Evolutionary conservation across 2,329 filamentous ascomycete species (phyloP), one percentile per base, ranked within the genome.

Genomic region (Botrytis elliptica): DNA sequence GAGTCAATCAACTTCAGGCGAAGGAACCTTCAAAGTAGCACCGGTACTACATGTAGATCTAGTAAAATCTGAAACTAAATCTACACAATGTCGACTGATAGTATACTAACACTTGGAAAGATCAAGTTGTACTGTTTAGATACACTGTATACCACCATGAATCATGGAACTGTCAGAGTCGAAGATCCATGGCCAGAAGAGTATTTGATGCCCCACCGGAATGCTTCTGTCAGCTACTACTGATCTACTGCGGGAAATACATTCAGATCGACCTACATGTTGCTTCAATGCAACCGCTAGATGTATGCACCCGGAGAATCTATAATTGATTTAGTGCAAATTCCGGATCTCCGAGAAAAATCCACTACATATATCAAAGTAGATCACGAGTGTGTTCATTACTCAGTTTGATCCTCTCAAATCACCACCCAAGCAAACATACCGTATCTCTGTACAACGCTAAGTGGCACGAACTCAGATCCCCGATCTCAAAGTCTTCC

Each of bases 381-480:
- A 67, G 22, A 67, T 55, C 46, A 40, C 33, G 36, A 67, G 46
- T 33, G 40, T 52, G 44, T 52, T 49, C 22, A 38, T 66, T 33
- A 38, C n/a, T 33, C 49, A 42, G n/a, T n/a, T 68, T 38, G 5
- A 57, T 57, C 4, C 29, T 57, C 38, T 42, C 18, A 57, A 16
- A 57, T 57, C 66, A 20, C 18, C 38, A 68, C 14, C 49, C 46
- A 49, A 57, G 36, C 46, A 68, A 68, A 55, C 36, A 29, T 57
- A 68, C 49, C 66, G 49, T 68, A 68, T 68, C 49, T 68, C n/a
- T 68, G 66, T 57, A 22, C 36, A 29, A 68, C 66, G 55, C 12
- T 25, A 33, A 38, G 66, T 57, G 38, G 40, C 49, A 68, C 66
- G 18, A 68, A 68, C 66, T 68, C 49, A 68, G 66, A 68, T 68